These are phyloP conservation scores for Picea sitchensis DNA, from an alignment of 75 land plant genomes.

Conservation along the genomic window DNA sequence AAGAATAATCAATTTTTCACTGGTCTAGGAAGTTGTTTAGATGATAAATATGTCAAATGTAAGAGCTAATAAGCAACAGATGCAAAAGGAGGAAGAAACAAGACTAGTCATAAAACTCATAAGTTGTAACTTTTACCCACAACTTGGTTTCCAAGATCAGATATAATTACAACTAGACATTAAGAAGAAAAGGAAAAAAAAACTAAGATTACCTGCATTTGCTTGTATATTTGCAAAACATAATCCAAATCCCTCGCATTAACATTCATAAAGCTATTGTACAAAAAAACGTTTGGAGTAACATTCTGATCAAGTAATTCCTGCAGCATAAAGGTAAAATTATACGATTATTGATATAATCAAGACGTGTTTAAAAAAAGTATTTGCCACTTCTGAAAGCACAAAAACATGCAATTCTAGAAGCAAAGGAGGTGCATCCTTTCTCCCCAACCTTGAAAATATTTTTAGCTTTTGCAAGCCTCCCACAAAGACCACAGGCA, in stretches of 20 bases:
- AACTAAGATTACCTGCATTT: conserved; percentile 60
- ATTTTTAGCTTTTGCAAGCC: conserved; percentile 46
- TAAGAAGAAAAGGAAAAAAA: not conserved
- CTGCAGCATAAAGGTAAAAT: conserved; percentile 37
- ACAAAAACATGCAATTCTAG: not conserved
- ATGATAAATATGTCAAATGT: not conserved
- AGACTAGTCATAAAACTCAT: not conserved
- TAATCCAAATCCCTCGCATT: conserved; percentile 65
- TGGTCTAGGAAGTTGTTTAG: not conserved
- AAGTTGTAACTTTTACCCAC: not conserved
- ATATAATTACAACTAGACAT: not conserved
- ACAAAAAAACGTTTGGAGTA: conserved; percentile 62
- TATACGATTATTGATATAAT: not conserved
- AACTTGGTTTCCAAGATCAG: not conserved
- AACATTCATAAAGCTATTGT: conserved; percentile 89
- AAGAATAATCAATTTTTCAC: not conserved
- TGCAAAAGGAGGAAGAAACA: not conserved
- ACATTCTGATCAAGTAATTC: conserved; percentile 45
- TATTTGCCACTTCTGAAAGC: not conserved
- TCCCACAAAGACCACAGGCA: conserved; percentile 74
- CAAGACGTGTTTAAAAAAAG: not conserved
- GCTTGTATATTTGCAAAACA: conserved; percentile 50
- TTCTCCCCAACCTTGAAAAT: conserved; percentile 64
- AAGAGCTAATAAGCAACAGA: not conserved
- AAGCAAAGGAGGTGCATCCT: conserved; percentile 4